phyloP scores from a whole-genome alignment of 352 stramenopile species.

The Salisapilia sapeloensis region DNA sequence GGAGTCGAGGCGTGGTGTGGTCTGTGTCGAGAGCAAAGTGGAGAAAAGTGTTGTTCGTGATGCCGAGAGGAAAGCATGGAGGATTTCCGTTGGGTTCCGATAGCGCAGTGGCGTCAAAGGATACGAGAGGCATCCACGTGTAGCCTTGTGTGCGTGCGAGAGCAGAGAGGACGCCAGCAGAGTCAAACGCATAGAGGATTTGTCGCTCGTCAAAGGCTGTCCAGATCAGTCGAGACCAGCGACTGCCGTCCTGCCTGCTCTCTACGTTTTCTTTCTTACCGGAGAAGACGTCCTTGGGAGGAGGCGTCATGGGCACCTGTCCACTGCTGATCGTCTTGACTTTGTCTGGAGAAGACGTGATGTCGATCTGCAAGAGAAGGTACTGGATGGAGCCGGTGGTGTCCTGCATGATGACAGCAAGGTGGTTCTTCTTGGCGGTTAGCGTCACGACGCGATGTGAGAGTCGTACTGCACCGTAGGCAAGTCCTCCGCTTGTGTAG shows the following conservation, averaged over 20 bases:
- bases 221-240: constrained; percentile 51
- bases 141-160: constrained; percentile 27
- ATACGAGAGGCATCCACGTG: constrained; percentile 63
- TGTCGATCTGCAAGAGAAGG: constrained; percentile 28
- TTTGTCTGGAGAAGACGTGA: constrained; percentile 17
- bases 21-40: constrained; percentile 54
- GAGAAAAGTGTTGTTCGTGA: constrained; percentile 55
- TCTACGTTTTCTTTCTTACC: constrained; percentile 49
- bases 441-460: constrained; percentile 58
- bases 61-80: constrained; percentile 42
- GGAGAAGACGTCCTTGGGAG: constrained; percentile 39
- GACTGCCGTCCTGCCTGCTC: constrained; percentile 13
- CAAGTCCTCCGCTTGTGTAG: constrained; percentile 47
- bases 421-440: constrained; percentile 22
- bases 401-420: constrained; percentile 58
- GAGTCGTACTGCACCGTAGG: constrained; percentile 41
- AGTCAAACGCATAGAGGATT: constrained; percentile 59
- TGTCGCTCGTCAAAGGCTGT: constrained; percentile 59
- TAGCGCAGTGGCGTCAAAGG: constrained; percentile 31
- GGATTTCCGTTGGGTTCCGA: constrained; percentile 39
- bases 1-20: constrained; percentile 19
- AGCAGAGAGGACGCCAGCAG: constrained; percentile 39
- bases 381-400: constrained; percentile 22
- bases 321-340: constrained; percentile 27
- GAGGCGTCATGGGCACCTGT: constrained; percentile 34